These are phyloP conservation scores for Pseudogymnoascus destructans DNA, from an alignment of 2,329 filamentous ascomycete species.

Conservation along the genomic window DNA sequence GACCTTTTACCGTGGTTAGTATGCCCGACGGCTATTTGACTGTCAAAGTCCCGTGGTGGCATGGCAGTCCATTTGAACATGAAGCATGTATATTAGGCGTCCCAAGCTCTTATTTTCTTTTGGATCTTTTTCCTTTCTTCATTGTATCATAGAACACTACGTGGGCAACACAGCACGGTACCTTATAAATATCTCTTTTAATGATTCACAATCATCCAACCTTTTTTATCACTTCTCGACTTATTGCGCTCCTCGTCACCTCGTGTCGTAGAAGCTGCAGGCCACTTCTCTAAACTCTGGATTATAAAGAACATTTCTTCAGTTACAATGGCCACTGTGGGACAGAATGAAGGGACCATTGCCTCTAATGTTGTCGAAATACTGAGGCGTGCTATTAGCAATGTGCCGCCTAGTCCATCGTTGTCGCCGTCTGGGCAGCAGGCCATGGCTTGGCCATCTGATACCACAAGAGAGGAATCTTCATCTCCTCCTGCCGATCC, in stretches of 20 bases:
- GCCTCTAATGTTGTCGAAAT: no score
- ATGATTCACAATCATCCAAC: not conserved
- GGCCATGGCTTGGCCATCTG: not conserved
- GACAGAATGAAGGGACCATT: not conserved
- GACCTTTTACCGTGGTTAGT: not conserved
- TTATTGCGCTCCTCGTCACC: not conserved
- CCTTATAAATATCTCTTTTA: not conserved
- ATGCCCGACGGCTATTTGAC: not conserved
- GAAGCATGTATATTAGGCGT: conserved; percentile 2
- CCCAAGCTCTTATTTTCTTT: not conserved
- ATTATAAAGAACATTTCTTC: not conserved
- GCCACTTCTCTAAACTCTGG: not conserved
- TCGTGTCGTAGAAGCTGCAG: not conserved
- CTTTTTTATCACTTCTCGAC: not conserved
- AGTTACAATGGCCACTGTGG: not conserved
- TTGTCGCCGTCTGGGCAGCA: not conserved
- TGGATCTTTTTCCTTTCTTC: not conserved
- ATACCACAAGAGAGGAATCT: not conserved
- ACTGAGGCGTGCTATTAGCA: not conserved
- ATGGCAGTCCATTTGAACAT: not conserved
- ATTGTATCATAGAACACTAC: not conserved
- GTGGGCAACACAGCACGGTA: not conserved
- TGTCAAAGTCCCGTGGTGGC: not conserved
- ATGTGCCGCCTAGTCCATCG: not conserved
- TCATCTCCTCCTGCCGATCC: not conserved